Evolutionary conservation across 73 alveolate genomes (phyloP).

Genomic region (Halteria grandinella): DNA sequence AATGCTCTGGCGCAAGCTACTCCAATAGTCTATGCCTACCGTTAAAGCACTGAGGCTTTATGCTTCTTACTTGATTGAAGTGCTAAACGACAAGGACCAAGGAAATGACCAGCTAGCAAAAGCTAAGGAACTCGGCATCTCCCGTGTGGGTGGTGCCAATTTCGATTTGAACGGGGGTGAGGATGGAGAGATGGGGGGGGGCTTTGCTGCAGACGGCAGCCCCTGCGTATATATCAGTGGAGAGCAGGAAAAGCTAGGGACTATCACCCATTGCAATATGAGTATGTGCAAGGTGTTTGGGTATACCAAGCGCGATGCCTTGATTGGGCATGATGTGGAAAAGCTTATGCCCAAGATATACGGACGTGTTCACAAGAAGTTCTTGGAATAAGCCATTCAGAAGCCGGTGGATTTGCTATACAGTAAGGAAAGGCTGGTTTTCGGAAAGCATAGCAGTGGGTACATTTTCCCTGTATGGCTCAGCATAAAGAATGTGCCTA

Average conservation of each 20-base stretch:
- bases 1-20: slow-evolving; percentile 81
- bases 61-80: slow-evolving; percentile 83
- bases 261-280: slow-evolving; percentile 50
- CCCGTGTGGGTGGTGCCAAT: slow-evolving; percentile 48
- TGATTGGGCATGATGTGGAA: slow-evolving; percentile 49
- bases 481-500: slow-evolving; percentile 42
- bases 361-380: slow-evolving; percentile 30
- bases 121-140: slow-evolving; percentile 54
- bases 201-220: slow-evolving; percentile 56
- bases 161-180: slow-evolving; percentile 49
- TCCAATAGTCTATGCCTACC: slow-evolving; percentile 72
- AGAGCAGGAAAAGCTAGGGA: slow-evolving; percentile 49
- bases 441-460: slow-evolving; percentile 58
- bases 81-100: slow-evolving; percentile 84
- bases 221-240: slow-evolving; percentile 61
- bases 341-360: slow-evolving; percentile 59
- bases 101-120: slow-evolving; percentile 82
- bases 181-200: slow-evolving; percentile 27
- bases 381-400: slow-evolving; percentile 34
- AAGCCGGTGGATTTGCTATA: slow-evolving; percentile 52
- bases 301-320: slow-evolving; percentile 45
- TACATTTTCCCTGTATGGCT: slow-evolving; percentile 55
- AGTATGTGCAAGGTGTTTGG: slow-evolving; percentile 51
- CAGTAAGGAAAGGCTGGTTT: slow-evolving; percentile 43
- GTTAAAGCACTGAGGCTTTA: slow-evolving; percentile 79